Conservation (phyloP, 2,329 filamentous ascomycete genomes). For the Curvularia eragrostidis region DNA sequence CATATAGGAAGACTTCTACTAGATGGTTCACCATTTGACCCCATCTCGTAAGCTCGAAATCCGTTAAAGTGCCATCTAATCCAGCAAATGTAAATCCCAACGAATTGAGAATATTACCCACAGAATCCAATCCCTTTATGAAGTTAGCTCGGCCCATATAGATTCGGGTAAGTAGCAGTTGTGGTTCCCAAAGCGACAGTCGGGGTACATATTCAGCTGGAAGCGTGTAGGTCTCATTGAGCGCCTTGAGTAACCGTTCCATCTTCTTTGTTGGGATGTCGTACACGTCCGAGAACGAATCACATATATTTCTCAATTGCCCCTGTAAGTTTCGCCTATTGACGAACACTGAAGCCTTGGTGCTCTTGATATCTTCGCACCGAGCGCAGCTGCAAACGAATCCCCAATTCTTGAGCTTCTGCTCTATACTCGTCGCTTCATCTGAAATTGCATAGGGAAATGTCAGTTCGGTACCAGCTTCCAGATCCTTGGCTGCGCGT, state of each 20-base stretch:
- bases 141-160: slow-evolving; percentile 14
- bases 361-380: slow-evolving; percentile 21
- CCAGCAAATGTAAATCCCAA: slow-evolving; percentile 27
- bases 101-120: slow-evolving; percentile 10
- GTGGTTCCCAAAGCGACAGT: slow-evolving; percentile 12
- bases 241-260: slow-evolving; percentile 18
- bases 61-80: slow-evolving; percentile 11
- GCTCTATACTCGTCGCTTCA: background rate
- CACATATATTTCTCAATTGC: slow-evolving; percentile 4
- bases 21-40: slow-evolving; percentile 35
- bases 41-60: slow-evolving; percentile 36
- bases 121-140: slow-evolving; percentile 13
- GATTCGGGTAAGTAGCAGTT: slow-evolving; percentile 20
- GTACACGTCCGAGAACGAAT: background rate
- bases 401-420: slow-evolving; percentile 19
- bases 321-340: slow-evolving; percentile 12
- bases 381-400: slow-evolving; percentile 29
- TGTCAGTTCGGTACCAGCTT: slow-evolving; percentile 22
- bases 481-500: slow-evolving; percentile 48
- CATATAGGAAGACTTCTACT: slow-evolving; percentile 39
- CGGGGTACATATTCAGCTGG: background rate
- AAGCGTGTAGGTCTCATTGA: slow-evolving; percentile 27
- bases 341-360: slow-evolving; percentile 4
- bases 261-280: background rate
- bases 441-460: slow-evolving; percentile 24